Evolutionary conservation across 148 eudicot genomes (phyloP).

Genomic region (Persicaria maculosa): DNA sequence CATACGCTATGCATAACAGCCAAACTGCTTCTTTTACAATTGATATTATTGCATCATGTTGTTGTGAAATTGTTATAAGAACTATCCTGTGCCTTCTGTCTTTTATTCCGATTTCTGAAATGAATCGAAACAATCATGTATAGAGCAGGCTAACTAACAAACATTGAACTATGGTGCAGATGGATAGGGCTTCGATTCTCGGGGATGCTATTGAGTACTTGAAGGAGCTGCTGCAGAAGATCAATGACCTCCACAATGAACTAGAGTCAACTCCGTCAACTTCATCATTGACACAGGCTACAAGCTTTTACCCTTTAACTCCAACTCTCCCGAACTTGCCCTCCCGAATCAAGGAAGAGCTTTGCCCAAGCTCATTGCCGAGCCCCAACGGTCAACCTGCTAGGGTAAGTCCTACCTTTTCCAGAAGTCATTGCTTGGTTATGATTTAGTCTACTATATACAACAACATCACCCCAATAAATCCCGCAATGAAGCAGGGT

Average conservation of each 20-base stretch:
- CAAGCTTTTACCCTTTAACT: conserved; percentile 42
- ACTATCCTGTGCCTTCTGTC: background rate
- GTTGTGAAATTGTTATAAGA: background rate
- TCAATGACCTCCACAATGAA: conserved; percentile 62
- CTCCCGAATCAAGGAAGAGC: conserved; percentile 52
- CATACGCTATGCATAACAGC: background rate
- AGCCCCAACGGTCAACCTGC: conserved; percentile 47
- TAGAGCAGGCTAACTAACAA: background rate
- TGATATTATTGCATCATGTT: background rate
- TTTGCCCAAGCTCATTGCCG: conserved; percentile 38
- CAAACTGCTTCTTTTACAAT: background rate
- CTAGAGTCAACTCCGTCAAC: conserved; percentile 48
- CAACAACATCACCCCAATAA: no score
- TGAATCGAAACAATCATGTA: background rate
- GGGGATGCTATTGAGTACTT: conserved; percentile 75
- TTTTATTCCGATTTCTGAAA: background rate
- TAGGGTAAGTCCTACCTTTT: conserved; percentile 22
- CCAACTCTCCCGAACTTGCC: conserved; percentile 37
- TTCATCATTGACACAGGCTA: conserved; percentile 25
- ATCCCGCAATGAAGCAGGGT: no score
- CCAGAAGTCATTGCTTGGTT: no score
- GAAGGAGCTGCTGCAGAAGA: conserved; percentile 57
- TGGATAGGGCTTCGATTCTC: conserved; percentile 74
- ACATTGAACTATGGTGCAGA: conserved; percentile 25
- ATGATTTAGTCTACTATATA: no score